Conservation (phyloP, 257 asterid species). For the Oldenlandia corymbosa region DNA sequence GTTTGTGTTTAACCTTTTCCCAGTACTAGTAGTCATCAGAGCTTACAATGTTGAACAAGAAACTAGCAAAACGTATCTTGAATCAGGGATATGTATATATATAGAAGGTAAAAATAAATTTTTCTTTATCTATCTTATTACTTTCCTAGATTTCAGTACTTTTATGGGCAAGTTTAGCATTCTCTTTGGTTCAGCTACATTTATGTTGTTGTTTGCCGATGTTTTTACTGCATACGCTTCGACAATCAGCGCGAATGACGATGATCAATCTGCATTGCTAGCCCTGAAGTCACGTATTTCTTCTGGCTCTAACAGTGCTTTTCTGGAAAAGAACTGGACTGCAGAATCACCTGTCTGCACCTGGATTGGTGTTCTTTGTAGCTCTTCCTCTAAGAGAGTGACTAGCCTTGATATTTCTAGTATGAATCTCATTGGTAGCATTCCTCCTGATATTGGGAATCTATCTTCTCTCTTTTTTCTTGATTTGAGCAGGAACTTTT, state of each 20-base stretch:
- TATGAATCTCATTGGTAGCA: constrained; percentile 1
- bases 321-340: constrained; percentile 11
- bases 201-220: neutral
- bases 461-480: constrained; percentile 22
- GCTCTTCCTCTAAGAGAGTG: neutral
- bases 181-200: neutral
- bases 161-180: neutral
- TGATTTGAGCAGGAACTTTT: constrained; percentile 14
- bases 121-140: no score
- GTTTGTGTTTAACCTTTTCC: no score
- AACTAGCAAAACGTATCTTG: no score
- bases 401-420: neutral
- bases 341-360: neutral
- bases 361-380: constrained; percentile 7
- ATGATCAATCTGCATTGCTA: constrained; percentile 17
- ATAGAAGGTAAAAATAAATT: no score
- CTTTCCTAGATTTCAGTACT: neutral
- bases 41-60: no score
- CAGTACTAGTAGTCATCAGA: no score
- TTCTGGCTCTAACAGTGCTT: neutral
- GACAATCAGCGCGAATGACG: no score
- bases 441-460: constrained; percentile 3
- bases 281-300: neutral
- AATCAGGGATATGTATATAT: no score
- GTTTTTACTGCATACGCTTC: neutral